Conservation (phyloP, 257 asterid genomes). For the Solanum virginianum region DNA sequence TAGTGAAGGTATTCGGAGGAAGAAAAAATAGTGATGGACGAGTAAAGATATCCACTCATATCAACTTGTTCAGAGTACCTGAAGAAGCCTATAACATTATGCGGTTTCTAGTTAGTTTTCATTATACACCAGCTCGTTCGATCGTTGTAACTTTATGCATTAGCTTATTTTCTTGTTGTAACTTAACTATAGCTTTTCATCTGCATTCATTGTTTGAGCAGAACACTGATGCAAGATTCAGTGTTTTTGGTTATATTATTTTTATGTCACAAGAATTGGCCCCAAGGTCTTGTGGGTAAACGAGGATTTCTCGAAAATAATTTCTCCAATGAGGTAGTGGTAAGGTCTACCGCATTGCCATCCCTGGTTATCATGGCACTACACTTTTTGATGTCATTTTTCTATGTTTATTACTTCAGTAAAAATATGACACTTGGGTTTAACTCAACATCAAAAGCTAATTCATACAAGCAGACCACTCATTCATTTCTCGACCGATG, state of each 20-base stretch:
- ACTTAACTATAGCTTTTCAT: background rate
- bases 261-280: background rate
- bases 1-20: background rate
- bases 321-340: no score
- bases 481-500: no score
- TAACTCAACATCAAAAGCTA: background rate
- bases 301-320: no score
- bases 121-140: background rate
- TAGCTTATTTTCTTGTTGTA: background rate
- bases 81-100: background rate
- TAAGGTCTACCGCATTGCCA: no score
- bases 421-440: background rate
- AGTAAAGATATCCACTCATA: background rate
- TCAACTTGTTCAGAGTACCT: background rate
- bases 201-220: background rate
- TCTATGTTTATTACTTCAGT: no score
- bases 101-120: background rate
- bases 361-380: background rate
- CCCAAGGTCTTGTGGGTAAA: background rate
- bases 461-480: background rate
- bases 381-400: background rate
- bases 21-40: background rate
- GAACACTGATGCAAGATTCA: background rate
- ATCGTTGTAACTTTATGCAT: background rate
- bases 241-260: background rate